Base-by-base conservation (phyloP, 2,329 filamentous ascomycete genomes). In the Claviceps sp. region DNA sequence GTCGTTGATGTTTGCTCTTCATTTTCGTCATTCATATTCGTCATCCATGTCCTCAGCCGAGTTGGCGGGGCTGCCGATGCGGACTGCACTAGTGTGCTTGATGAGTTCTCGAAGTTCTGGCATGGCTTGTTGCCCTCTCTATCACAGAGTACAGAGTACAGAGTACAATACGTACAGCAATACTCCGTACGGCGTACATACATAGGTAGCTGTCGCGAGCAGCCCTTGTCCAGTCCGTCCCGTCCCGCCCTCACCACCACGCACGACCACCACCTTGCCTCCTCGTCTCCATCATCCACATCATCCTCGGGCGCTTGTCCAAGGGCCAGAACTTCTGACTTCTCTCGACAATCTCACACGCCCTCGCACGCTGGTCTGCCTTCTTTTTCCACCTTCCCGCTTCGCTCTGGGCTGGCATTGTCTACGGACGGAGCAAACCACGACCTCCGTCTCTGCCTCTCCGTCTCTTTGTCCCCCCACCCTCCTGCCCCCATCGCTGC, bases 211-310 rank as follows among this genome's bases (percentile, higher is more conserved):
- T 34, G 30, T 34, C 30, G 30, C 26, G 26, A 30, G 26, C 26
- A 30, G 26, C 26, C 18, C 22, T 38, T 30, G 47, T 30, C 48
- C 38, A n/a, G 38, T 34, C 45, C 26, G 24, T 54, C 47, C 40
- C 24, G 46, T 49, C 42, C 52, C 37, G 52, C 50, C 37, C 50
- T 42, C 52, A 41, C 41, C 37, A 47, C 20, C 37, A 34, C 30
- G 30, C 9, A 30, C 30, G 30, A 30, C 20, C 47, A 45, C 42
- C 41, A 43, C 18, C 41, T 43, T 13, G 16, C 18, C 38, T 40
- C 22, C 42, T 44, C 42, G 8, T 14, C 22, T 44, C 22, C 22
- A 20, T 44, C 22, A 22, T 43, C 20, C 14, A 8, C 22, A 34
- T 34, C 30, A 34, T 34, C 20, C 42, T 26, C 42, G 42, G 42